Evolutionary conservation across 2,329 filamentous ascomycete species (phyloP), one percentile per base, ranked within the genome.

Genomic region (Myriosclerotinia curreyana): DNA sequence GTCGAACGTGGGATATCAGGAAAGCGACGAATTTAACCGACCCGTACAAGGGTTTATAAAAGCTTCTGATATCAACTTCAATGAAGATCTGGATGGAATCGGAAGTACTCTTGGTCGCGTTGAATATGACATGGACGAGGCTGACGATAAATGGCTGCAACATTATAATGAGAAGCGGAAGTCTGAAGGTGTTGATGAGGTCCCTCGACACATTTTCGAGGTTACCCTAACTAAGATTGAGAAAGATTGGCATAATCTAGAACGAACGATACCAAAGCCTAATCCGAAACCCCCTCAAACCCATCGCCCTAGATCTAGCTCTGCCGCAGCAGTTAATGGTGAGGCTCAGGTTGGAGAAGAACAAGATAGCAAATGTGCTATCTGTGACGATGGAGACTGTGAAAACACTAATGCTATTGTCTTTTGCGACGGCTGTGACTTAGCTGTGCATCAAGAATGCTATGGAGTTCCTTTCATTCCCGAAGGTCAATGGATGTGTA

Each of bases 41-140:
- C 89, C 91, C 6, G 89, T 93, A 62, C 84, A 85, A 66, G 87
- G 83, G 60, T 81, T 96, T 66, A 85, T 88, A 71, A 87, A 87
- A 74, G 83, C 84, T 28, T 81, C 78, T 34, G 86, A 88, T 69
- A 77, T 78, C 36, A 84, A 83, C 62, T 75, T 82, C 40, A 85
- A 88, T 56, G 85, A 88, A 55, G 86, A 88, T 48, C 68, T 75
- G 3, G 85, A 87, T 25, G 71, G 80, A 48, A 78, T 79, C 5
- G 77, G 77, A 44, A 79, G 78, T 60, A 80, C 80, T 22, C 83
- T 96, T 48, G 91, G 92, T 15, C 87, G 91, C 64, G 95, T 99
- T 25, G 95, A 99, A 75, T 99, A 99, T 75, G 95, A 99, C 76
- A 99, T 99, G 95, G 95, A 99, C 74, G 95, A 99, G 77, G 95